Percentiles rank a stretch among this genome's conserved stretches.
phyloP scores from a whole-genome alignment of 495 filamentous ascomycete species.

The Talaromyces trachyspermus region DNA sequence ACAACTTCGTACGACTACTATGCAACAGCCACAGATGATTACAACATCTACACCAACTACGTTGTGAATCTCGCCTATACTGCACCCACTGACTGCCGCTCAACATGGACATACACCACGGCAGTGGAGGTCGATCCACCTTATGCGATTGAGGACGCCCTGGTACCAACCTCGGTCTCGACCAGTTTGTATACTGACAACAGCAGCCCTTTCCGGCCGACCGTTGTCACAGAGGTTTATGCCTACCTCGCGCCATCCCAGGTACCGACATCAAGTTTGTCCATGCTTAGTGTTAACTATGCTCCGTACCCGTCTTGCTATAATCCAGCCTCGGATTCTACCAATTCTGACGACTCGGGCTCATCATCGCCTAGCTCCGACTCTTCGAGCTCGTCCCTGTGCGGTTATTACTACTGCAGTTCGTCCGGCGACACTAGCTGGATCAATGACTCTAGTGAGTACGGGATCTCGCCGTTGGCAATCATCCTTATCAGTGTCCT shows the following conservation, averaged over 20 bases:
- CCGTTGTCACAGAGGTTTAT: constrained; percentile 22
- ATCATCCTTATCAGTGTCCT: constrained; percentile 31
- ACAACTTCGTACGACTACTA: constrained; percentile 13
- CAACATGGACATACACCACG: constrained; percentile 23
- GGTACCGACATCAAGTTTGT: constrained; percentile 18
- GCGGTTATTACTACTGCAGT: constrained; percentile 12
- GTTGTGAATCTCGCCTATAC: constrained; percentile 28
- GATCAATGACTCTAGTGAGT: constrained; percentile 18
- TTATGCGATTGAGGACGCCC: constrained; percentile 6
- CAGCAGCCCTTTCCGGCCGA: constrained; percentile 17
- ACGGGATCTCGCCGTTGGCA: constrained; percentile 24
- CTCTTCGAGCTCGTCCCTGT: constrained; percentile 7
- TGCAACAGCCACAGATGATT: constrained; percentile 7
- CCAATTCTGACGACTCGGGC: constrained; percentile 7
- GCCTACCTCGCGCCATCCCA: constrained; percentile 27
- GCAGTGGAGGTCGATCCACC: constrained; percentile 16
- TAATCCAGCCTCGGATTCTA: constrained; percentile 6
- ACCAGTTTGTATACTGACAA: constrained; percentile 26
- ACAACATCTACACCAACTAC: constrained; percentile 20
- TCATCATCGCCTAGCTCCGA: constrained; percentile 8
- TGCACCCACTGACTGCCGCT: constrained; percentile 28
- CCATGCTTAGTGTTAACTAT: constrained; percentile 17
- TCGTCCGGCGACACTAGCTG: constrained; percentile 13
- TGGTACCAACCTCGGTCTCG: constrained; percentile 18
- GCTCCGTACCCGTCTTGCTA: constrained; percentile 10